Percentiles rank a stretch among this genome's conserved stretches.
These are phyloP conservation scores for Arachis monticola DNA, from an alignment of 331 rosid genomes.

Conservation along the genomic window DNA sequence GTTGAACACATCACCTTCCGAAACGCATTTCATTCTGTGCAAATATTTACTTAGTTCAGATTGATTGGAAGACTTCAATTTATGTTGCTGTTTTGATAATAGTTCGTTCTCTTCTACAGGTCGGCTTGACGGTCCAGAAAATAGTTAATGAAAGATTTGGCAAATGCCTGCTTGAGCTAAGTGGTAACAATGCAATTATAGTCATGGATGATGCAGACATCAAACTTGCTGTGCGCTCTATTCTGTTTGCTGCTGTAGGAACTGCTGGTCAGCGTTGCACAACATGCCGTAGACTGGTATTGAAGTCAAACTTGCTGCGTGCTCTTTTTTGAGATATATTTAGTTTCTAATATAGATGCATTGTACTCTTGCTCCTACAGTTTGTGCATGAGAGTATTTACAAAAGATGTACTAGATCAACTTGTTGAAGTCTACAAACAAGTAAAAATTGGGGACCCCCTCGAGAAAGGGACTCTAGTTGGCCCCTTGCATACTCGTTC, in stretches of 20 bases:
- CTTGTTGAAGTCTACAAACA: constrained; percentile 73
- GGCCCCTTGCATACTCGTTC: constrained; percentile 82
- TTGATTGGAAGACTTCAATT: constrained; percentile 2
- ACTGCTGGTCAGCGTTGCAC: constrained; percentile 99
- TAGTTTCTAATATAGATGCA: constrained; percentile 19
- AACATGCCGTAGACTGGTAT: constrained; percentile 88
- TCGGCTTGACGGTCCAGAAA: constrained; percentile 70
- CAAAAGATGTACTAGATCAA: constrained; percentile 61
- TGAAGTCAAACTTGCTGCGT: constrained; percentile 1
- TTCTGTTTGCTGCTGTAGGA: constrained; percentile 93
- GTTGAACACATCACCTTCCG: background rate
- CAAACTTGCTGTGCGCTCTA: constrained; percentile 79
- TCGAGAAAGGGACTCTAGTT: constrained; percentile 81
- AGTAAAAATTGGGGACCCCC: constrained; percentile 88
- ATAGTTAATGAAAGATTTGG: constrained; percentile 78
- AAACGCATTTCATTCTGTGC: background rate
- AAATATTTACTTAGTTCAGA: background rate
- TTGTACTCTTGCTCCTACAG: constrained; percentile 45
- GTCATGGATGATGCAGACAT: constrained; percentile 95
- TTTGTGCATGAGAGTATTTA: constrained; percentile 76
- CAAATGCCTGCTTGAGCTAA: constrained; percentile 86
- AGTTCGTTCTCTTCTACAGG: constrained; percentile 50
- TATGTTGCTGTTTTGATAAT: constrained; percentile 34
- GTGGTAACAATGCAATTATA: constrained; percentile 90
- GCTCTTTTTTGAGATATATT: background rate